Evolutionary conservation across 2,329 filamentous ascomycete genomes (phyloP).

Genomic region (Epichloe brachyelytri): DNA sequence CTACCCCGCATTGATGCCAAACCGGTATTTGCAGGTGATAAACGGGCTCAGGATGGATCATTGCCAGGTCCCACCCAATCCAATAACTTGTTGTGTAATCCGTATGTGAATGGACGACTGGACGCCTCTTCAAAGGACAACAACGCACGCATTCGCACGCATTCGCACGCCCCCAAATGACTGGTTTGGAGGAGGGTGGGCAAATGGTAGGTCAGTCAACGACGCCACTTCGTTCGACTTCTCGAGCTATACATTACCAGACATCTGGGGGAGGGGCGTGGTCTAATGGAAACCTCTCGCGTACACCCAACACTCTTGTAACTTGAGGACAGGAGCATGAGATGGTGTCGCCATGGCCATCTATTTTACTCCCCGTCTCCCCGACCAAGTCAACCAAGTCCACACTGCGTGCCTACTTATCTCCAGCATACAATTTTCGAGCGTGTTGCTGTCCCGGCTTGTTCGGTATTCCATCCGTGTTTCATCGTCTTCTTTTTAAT

Average conservation of each 20-base stretch:
- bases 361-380: not conserved
- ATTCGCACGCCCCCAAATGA: not conserved
- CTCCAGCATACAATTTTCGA: not conserved
- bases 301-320: not conserved
- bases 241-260: not conserved
- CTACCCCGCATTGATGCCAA: too few species aligned
- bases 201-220: conserved; percentile 1
- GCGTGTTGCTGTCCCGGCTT: not conserved
- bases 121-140: not conserved
- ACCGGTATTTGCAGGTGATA: too few species aligned
- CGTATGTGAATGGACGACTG: too few species aligned
- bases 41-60: too few species aligned
- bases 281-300: not conserved
- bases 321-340: not conserved
- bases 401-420: not conserved
- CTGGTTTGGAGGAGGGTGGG: conserved; percentile 1
- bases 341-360: not conserved
- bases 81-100: too few species aligned
- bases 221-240: not conserved
- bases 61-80: too few species aligned
- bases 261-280: not conserved
- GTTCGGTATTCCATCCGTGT: conserved; percentile 4
- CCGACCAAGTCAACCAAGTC: not conserved
- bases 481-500: not conserved
- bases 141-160: not conserved